Evolutionary conservation across 1,284 basidiomycete genomes (phyloP).

Genomic region (Sporisorium exsertum): DNA sequence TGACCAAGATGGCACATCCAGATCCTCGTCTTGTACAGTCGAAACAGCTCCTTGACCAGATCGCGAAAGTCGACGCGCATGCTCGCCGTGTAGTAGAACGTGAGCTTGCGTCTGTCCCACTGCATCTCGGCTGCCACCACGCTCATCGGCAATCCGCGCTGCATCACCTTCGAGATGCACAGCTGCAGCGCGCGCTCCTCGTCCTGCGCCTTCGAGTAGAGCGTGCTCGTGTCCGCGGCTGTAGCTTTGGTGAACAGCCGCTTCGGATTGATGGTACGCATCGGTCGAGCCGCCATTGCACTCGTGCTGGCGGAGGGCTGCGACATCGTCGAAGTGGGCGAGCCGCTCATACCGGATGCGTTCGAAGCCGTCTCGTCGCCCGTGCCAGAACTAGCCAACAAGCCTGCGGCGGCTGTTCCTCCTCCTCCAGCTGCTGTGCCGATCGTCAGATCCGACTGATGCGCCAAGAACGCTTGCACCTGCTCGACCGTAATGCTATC

Average conservation of each 20-base stretch:
- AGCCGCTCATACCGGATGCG: conserved; percentile 23
- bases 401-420: background rate
- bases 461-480: conserved; percentile 75
- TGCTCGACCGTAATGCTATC: conserved; percentile 78
- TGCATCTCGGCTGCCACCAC: conserved; percentile 98
- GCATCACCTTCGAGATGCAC: conserved; percentile 84
- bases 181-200: conserved; percentile 91
- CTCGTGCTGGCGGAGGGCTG: background rate
- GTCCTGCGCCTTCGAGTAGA: conserved; percentile 76
- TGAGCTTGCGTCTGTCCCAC: conserved; percentile 87
- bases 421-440: conserved; percentile 26
- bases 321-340: conserved; percentile 23
- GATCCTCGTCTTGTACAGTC: conserved; percentile 71
- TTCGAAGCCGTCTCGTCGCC: conserved; percentile 27
- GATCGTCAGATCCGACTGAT: conserved; percentile 57
- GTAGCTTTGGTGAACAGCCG: conserved; percentile 94
- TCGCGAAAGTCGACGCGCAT: conserved; percentile 97
- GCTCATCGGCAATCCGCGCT: conserved; percentile 88
- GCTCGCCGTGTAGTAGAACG: conserved; percentile 96
- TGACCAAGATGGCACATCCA: conserved; percentile 61
- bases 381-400: background rate
- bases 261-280: conserved; percentile 78
- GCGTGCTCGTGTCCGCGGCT: conserved; percentile 75
- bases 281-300: conserved; percentile 30
- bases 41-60: conserved; percentile 89